Evolutionary conservation across 352 stramenopile species (phyloP), one percentile per base, ranked within the genome.

Genomic region (Thalassiosira exigua): DNA sequence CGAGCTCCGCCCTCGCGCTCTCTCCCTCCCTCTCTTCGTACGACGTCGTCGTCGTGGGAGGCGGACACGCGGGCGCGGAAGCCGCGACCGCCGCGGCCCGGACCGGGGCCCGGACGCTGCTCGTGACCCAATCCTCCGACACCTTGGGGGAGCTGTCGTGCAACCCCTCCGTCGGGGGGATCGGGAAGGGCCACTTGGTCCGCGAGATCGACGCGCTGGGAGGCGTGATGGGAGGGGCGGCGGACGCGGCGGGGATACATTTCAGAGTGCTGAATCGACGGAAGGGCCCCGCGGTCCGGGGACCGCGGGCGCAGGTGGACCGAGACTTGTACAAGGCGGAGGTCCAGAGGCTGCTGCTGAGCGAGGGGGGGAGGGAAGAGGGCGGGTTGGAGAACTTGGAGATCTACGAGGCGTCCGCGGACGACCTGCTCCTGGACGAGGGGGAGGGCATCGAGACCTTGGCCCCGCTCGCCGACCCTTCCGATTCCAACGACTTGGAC

Each of bases 121-220:
- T 99, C 5, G 87, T 99, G 50, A 99, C 97, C 41, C 96, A 97
- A 80, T 97, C 97, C 72, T 82, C 98, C 12, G 92, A 96, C 36
- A 98, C 96, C 9, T 86, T 99, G 51, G 97, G 97, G 27, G 97
- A 99, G 87, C 95, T 99, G 78, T 98, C 93, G 12, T 99, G 97
- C 91, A 99, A 99, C 86, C 97, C 97, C 24, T 97, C 92, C 29
- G 98, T 99, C 61, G 97, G 97, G 33, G 97, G 97, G 4, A 98
- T 99, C 9, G 97, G 97, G 29, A 99, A 99, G 89, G 97, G 97
- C 27, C 98, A 98, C 75, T 88, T 99, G 24, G 97, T 99, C 26
- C 91, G 96, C 21, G 97, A 99, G 80, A 96, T 99, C 56, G 97
- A 99, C 86, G 97, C 97, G 14, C 82, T 99, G 17, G 96, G 97